phyloP scores from a whole-genome alignment of 345 rosid species.

The Geranium brycei region DNA sequence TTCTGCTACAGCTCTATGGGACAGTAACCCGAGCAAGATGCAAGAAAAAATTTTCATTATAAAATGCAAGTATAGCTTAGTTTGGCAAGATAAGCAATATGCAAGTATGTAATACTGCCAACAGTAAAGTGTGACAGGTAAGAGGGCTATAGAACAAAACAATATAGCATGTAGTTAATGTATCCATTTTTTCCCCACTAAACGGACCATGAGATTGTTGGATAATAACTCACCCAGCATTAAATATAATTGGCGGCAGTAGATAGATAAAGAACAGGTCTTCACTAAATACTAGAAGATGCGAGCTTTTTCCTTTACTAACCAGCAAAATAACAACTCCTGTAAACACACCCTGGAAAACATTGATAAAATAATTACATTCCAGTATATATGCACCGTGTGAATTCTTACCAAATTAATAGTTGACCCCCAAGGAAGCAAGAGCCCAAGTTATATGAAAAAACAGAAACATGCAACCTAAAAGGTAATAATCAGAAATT shows the following conservation, averaged over 20 bases:
- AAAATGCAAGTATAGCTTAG: no score
- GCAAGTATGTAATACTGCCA: not conserved
- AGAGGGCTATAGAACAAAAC: not conserved
- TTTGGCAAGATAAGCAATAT: not conserved
- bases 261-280: conserved; percentile 98
- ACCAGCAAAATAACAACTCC: conserved; percentile 67
- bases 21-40: no score
- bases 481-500: not conserved
- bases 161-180: not conserved
- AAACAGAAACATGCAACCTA: not conserved
- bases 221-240: conserved; percentile 65
- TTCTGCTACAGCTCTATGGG: no score
- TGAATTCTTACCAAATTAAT: not conserved
- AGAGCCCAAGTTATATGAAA: not conserved
- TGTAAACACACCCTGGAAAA: conserved; percentile 60
- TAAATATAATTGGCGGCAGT: conserved; percentile 92
- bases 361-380: not conserved
- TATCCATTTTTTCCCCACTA: not conserved
- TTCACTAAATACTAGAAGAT: conserved; percentile 93
- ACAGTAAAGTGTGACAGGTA: not conserved
- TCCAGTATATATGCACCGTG: not conserved
- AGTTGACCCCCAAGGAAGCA: not conserved
- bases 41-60: no score
- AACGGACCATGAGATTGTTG: not conserved
- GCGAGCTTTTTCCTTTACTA: conserved; percentile 82